Base-by-base conservation (phyloP, 2,329 filamentous ascomycete genomes). In the Cladosporium velox region DNA sequence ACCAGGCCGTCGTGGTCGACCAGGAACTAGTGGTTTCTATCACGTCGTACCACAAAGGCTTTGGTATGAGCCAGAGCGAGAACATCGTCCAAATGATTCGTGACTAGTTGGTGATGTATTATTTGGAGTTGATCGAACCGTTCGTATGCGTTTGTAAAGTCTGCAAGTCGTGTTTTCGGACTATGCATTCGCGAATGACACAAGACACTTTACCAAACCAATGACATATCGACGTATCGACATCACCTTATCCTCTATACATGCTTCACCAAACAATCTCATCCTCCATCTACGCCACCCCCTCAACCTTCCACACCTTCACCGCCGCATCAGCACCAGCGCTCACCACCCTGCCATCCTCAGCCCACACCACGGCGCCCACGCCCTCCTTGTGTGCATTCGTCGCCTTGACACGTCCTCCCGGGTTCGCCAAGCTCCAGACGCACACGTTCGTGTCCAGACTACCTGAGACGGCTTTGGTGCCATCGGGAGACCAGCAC, bases 331-430 rank as follows among this genome's bases (percentile, higher is more conserved):
- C 95, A 12, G 89, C 91, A 55, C 95, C 95, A 4, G 88, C 87
- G 71, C 90, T 96, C 11, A 91, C 88, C 59, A 98, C 84, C 79
- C 86, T 91, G 5, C 64, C 66, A 10, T 85, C 87, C 32, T 84
- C 85, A 15, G 91, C 84, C 93, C 94, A 99, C 14, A 86, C 86
- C 18, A 98, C 90, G 18, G 91, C 94, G 71, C 90, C 92, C 21
- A 98, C 93, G 11, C 95, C 95, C 75, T 98, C 95, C 81, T 97
- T 97, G 81, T 99, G 95, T 59, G 94, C 93, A 75, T 97, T 96
- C 26, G 88, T 80, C 15, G 88, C 90, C 82, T 95, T 94, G 71
- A 96, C 86, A 71, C 94, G 86, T 78, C 91, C 91, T 2, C 92
- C 93, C 0, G 94, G 94, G 76, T 92, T 91, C 52, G 83, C 81